Conservation (phyloP, 495 filamentous ascomycete species). For the Aspergillus incahuasiensis region DNA sequence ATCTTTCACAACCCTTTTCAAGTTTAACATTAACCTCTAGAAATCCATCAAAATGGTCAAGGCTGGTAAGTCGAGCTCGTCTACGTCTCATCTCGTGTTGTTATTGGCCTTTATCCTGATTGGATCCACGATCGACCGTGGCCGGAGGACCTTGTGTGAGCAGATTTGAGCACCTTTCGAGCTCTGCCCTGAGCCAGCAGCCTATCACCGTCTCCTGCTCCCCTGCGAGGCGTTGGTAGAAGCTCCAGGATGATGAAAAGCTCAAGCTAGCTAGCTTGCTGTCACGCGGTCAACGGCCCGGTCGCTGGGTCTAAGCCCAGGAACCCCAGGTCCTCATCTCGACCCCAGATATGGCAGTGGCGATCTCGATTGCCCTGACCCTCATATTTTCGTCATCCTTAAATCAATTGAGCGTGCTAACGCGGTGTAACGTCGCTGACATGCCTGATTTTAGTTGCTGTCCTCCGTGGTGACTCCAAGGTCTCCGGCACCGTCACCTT, state of each 20-base stretch:
- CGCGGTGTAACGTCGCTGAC: conserved; percentile 7
- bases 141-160: conserved; percentile 43
- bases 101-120: conserved; percentile 19
- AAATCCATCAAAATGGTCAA: conserved; percentile 81
- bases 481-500: conserved; percentile 90
- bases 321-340: neutral
- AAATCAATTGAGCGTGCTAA: neutral
- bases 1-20: neutral
- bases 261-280: conserved; percentile 7
- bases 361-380: neutral
- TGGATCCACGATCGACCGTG: conserved; percentile 32
- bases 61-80: conserved; percentile 65
- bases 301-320: conserved; percentile 11
- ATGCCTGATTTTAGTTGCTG: conserved; percentile 60
- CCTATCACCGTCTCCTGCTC: conserved; percentile 32
- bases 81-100: conserved; percentile 6
- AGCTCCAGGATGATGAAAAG: conserved; percentile 10
- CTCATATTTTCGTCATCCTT: too few relatives aligned
- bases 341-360: neutral
- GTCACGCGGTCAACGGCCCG: neutral
- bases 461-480: conserved; percentile 94
- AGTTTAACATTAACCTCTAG: conserved; percentile 12
- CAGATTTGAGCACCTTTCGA: conserved; percentile 53
- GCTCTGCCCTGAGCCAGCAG: conserved; percentile 12
- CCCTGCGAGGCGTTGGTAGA: conserved; percentile 2